phyloP scores from a whole-genome alignment of 2,329 filamentous ascomycete species.

The Purpureocillium takamizusanense region DNA sequence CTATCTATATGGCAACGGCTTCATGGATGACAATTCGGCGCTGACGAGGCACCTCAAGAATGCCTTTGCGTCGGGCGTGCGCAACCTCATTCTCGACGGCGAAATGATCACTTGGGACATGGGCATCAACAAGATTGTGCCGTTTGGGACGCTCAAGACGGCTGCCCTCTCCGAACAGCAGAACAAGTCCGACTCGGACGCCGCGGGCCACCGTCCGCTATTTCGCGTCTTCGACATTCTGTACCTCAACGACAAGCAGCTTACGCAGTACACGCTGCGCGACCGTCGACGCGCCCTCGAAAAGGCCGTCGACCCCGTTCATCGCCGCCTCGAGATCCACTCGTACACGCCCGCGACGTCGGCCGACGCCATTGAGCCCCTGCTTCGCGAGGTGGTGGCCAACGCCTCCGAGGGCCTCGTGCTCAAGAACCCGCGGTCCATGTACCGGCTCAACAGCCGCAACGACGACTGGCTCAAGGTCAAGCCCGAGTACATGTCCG shows the following conservation, averaged over 20 bases:
- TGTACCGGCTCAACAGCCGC: slow-evolving; percentile 79
- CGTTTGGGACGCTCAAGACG: slow-evolving; percentile 89
- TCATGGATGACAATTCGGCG: slow-evolving; percentile 65
- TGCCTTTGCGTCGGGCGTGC: slow-evolving; percentile 69
- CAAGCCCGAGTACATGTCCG: slow-evolving; percentile 96
- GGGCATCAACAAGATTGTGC: slow-evolving; percentile 70
- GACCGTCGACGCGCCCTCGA: slow-evolving; percentile 72
- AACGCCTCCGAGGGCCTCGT: slow-evolving; percentile 86
- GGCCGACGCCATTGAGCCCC: slow-evolving; percentile 66
- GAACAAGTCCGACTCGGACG: slow-evolving; percentile 45
- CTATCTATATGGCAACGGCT: slow-evolving; percentile 76
- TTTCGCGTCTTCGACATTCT: slow-evolving; percentile 88
- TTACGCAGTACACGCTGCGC: slow-evolving; percentile 75
- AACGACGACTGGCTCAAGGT: slow-evolving; percentile 98
- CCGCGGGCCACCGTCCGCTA: slow-evolving; percentile 51
- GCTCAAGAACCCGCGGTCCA: slow-evolving; percentile 82
- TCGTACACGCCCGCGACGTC: slow-evolving; percentile 56
- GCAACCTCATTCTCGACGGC: slow-evolving; percentile 85
- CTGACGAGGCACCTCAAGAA: slow-evolving; percentile 70
- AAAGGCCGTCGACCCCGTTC: slow-evolving; percentile 58
- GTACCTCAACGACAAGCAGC: slow-evolving; percentile 69
- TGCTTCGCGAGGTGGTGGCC: slow-evolving; percentile 74
- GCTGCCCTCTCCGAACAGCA: slow-evolving; percentile 73
- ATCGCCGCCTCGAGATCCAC: slow-evolving; percentile 77
- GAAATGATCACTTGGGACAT: slow-evolving; percentile 99